Evolutionary conservation across 2,329 filamentous ascomycete species (phyloP).

Genomic region (Aspergillus viridinutans): DNA sequence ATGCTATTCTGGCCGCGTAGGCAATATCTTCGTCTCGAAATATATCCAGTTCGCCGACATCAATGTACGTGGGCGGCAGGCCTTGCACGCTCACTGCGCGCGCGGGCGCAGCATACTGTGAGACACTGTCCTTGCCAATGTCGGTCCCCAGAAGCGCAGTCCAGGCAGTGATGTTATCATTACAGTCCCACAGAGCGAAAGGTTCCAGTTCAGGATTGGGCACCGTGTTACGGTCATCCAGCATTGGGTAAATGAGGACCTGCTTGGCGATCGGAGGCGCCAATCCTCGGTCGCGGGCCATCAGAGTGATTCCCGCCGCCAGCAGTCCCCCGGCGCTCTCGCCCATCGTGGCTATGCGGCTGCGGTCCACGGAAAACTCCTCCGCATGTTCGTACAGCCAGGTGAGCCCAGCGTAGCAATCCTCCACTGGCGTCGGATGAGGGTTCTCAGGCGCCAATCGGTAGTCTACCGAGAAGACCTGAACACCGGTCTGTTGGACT

Average conservation of each 20-base stretch:
- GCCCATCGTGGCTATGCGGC: slow-evolving; percentile 40
- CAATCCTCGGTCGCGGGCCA: slow-evolving; percentile 32
- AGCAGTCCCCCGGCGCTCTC: slow-evolving; percentile 44
- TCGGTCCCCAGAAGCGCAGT: slow-evolving; percentile 36
- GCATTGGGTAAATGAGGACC: slow-evolving; percentile 47
- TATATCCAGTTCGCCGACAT: slow-evolving; percentile 42
- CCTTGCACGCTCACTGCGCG: slow-evolving; percentile 34
- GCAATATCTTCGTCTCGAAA: slow-evolving; percentile 41
- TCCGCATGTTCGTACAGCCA: slow-evolving; percentile 38
- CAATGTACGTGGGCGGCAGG: slow-evolving; percentile 44
- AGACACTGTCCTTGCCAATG: slow-evolving; percentile 31
- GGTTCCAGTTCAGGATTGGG: slow-evolving; percentile 31
- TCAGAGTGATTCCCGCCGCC: slow-evolving; percentile 36
- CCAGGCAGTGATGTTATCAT: slow-evolving; percentile 43
- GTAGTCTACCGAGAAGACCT: slow-evolving; percentile 25
- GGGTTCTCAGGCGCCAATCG: slow-evolving; percentile 23
- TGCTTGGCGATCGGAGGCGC: slow-evolving; percentile 35
- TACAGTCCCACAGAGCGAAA: slow-evolving; percentile 34
- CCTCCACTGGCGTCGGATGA: slow-evolving; percentile 20
- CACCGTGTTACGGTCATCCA: slow-evolving; percentile 41
- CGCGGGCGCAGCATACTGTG: slow-evolving; percentile 35
- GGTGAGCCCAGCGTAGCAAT: slow-evolving; percentile 27
- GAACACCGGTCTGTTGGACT: slow-evolving; percentile 15
- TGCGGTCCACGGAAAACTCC: slow-evolving; percentile 40
- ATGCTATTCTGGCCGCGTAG: slow-evolving; percentile 39